Base-by-base conservation (phyloP, 441 rosid genomes). In the Melastoma candidum region DNA sequence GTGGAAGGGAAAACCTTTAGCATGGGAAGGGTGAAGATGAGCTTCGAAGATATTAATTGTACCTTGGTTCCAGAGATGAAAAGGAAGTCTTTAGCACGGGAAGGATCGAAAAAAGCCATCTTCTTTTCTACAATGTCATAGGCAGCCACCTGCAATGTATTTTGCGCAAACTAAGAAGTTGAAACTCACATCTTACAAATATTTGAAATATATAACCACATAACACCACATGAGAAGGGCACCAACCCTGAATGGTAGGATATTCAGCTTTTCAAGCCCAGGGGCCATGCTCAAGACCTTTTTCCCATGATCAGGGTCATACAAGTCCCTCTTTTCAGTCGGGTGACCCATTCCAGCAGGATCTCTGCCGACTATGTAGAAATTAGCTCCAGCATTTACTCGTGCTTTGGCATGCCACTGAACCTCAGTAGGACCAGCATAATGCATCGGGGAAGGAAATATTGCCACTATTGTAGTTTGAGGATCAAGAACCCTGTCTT, bases 361-460 rank as follows among this genome's bases (percentile, higher is more conserved):
- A 73, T 92, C 98, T 60, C 96, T 87, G 11, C 98, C 98, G 11
- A 92, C 98, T 53, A 92, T 87, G 52, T 92, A 92, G 67, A 92
- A 92, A 59, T 92, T 92, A 57, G 95, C 98, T 52, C 98, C 98
- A 0, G 98, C 98, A 66, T 92, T 87, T 60, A 87, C 74, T 57
- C 96, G 76, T 57, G 88, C 96, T 74, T 90, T 90, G 61, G 98
- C 98, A 58, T 90, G 98, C 98, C 96, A 87, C 54, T 90, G 96
- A 41, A 87, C 98, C 79, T 90, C 98, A 0, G 98, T 90, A 54
- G 97, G 97, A 68, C 97, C 96, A 5, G 96, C 96, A 68, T 90
- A 90, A 66, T 84, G 95, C 97, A 90, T 85, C 0, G 96, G 97
- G 36, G 97, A 90, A 1, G 96, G 96, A 63, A 90, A 87, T 61